These are phyloP conservation scores for Penicillium desertorum DNA, from an alignment of 495 filamentous ascomycete species.

Conservation along the genomic window DNA sequence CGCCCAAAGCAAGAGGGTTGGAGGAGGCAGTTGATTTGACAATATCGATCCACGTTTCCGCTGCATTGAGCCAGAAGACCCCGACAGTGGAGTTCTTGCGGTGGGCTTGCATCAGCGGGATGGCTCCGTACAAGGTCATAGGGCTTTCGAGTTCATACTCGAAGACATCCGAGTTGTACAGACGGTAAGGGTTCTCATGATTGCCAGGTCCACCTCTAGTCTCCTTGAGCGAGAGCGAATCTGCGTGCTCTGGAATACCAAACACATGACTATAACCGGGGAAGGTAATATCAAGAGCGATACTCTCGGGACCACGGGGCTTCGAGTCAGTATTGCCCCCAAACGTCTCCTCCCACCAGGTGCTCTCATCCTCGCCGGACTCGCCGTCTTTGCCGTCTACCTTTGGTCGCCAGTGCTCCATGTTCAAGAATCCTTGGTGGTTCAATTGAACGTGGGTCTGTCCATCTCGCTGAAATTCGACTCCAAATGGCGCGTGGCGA, in stretches of 20 bases:
- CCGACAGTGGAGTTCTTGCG: slow-evolving; percentile 90
- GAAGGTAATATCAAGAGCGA: slow-evolving; percentile 88
- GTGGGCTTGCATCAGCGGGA: slow-evolving; percentile 97
- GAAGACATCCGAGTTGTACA: slow-evolving; percentile 97
- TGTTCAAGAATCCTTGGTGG: slow-evolving; percentile 78
- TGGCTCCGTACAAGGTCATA: slow-evolving; percentile 96
- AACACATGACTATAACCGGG: slow-evolving; percentile 89
- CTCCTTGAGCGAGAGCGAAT: slow-evolving; percentile 80
- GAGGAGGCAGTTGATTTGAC: slow-evolving; percentile 71
- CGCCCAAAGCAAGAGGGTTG: slow-evolving; percentile 76
- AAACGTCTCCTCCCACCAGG: slow-evolving; percentile 97
- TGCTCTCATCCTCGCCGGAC: slow-evolving; percentile 68
- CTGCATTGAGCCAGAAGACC: slow-evolving; percentile 98
- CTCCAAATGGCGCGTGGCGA: slow-evolving; percentile 73
- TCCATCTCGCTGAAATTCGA: slow-evolving; percentile 82
- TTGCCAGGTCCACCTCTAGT: slow-evolving; percentile 83
- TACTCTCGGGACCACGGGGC: slow-evolving; percentile 83
- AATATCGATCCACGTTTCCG: slow-evolving; percentile 96
- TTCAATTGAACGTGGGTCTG: slow-evolving; percentile 85
- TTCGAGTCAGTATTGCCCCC: slow-evolving; percentile 93
- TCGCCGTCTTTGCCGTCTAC: slow-evolving; percentile 61
- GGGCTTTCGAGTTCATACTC: slow-evolving; percentile 96
- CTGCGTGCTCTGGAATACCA: slow-evolving; percentile 92
- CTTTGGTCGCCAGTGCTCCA: slow-evolving; percentile 96
- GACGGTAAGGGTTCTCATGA: slow-evolving; percentile 86